These are phyloP conservation scores for Pseudonitzschia multistriata DNA, from an alignment of 108 stramenopile species.

Conservation along the genomic window DNA sequence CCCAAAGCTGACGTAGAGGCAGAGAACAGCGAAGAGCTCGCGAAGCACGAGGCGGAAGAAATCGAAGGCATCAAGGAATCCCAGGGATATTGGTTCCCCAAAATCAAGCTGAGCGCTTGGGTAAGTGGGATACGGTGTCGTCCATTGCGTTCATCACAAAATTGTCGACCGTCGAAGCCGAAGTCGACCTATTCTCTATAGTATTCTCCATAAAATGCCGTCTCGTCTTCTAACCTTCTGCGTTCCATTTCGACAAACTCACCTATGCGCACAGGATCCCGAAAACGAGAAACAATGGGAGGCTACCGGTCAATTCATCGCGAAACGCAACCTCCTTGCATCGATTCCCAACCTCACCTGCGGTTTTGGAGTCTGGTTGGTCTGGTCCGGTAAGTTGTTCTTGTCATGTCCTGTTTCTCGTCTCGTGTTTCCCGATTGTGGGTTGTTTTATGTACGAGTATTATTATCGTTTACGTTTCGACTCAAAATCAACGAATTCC, in stretches of 20 bases:
- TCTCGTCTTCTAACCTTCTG: neutral
- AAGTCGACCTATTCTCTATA: neutral
- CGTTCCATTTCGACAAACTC: neutral
- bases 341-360: constrained; percentile 35
- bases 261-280: neutral
- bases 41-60: neutral
- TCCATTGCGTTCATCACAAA: constrained; percentile 13
- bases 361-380: constrained; percentile 37
- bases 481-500: neutral
- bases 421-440: neutral
- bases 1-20: neutral
- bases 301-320: constrained; percentile 20
- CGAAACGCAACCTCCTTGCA: constrained; percentile 23
- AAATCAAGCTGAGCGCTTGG: constrained; percentile 23
- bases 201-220: no score
- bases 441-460: neutral
- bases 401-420: neutral
- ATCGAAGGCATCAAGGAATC: constrained; percentile 11
- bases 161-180: neutral
- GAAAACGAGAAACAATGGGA: constrained; percentile 22
- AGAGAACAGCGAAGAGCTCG: constrained; percentile 12
- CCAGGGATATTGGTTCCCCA: constrained; percentile 6
- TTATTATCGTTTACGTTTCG: neutral
- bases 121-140: constrained; percentile 7
- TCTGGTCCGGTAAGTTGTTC: constrained; percentile 30